These are phyloP conservation scores for Wickerhamomyces kurtzmanii DNA, from an alignment of 805 yeast species.

Conservation along the genomic window DNA sequence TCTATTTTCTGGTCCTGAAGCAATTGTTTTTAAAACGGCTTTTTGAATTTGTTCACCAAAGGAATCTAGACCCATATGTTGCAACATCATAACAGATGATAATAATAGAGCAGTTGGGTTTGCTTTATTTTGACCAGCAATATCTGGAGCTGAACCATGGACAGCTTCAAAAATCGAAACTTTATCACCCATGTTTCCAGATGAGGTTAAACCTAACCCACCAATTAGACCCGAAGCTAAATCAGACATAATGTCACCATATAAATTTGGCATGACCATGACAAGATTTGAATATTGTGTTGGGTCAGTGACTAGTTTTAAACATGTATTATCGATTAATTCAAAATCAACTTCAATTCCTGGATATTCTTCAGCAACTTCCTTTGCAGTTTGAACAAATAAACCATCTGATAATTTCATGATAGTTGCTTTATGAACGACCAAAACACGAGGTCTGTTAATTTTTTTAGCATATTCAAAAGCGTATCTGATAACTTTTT, in stretches of 20 bases:
- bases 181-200: slow-evolving; percentile 98
- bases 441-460: slow-evolving; percentile 80
- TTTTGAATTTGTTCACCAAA: slow-evolving; percentile 80
- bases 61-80: slow-evolving; percentile 86
- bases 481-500: slow-evolving; percentile 93
- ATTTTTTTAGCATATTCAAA: slow-evolving; percentile 90
- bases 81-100: slow-evolving; percentile 97
- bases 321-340: slow-evolving; percentile 90
- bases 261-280: slow-evolving; percentile 96
- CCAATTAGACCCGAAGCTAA: slow-evolving; percentile 96
- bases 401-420: slow-evolving; percentile 98
- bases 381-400: slow-evolving; percentile 85
- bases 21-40: slow-evolving; percentile 82
- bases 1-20: slow-evolving; percentile 92
- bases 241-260: slow-evolving; percentile 99
- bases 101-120: slow-evolving; percentile 97
- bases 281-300: slow-evolving; percentile 76
- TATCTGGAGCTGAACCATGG: slow-evolving; percentile 99
- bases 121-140: slow-evolving; percentile 97
- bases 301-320: slow-evolving; percentile 87
- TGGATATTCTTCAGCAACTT: slow-evolving; percentile 86
- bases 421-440: slow-evolving; percentile 97
- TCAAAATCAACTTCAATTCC: slow-evolving; percentile 77
- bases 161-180: slow-evolving; percentile 99
- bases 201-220: slow-evolving; percentile 97